A percentile compares a stretch with the other conserved stretches of the same genome.
These are phyloP conservation scores for Globisporangium viniferum DNA, from an alignment of 352 stramenopile species.

Conservation along the genomic window DNA sequence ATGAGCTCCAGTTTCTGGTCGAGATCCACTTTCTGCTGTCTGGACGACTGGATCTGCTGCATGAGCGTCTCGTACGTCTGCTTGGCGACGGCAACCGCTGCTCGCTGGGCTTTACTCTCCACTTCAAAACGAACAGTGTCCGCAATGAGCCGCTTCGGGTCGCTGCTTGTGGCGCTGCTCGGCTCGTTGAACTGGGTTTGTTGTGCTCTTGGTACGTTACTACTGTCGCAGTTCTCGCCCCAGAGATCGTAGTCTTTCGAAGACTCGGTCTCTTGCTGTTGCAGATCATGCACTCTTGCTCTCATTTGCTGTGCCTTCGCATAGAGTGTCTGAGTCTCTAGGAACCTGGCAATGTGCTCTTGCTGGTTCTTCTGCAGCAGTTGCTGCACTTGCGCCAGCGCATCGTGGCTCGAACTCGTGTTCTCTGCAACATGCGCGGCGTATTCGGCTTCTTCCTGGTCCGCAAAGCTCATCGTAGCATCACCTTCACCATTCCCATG, in stretches of 20 bases:
- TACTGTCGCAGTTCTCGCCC: not conserved
- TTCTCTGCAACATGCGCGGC: conserved; percentile 34
- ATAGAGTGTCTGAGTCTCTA: conserved; percentile 33
- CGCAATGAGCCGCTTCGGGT: conserved; percentile 3
- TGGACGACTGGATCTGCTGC: conserved; percentile 20
- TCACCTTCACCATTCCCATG: not conserved
- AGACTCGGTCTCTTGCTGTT: not conserved
- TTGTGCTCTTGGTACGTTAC: not conserved
- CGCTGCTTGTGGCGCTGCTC: not conserved
- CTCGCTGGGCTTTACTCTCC: conserved; percentile 20
- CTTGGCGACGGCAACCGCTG: conserved; percentile 17
- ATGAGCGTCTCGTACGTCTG: conserved; percentile 18
- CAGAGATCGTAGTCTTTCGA: conserved; percentile 20
- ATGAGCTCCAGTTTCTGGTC: conserved; percentile 42
- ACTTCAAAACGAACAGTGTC: conserved; percentile 33
- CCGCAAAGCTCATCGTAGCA: not conserved
- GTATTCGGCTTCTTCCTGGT: conserved; percentile 35
- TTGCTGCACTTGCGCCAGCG: conserved; percentile 37
- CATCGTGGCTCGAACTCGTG: conserved; percentile 29
- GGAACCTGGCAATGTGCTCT: conserved; percentile 38
- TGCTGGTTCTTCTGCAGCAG: conserved; percentile 34
- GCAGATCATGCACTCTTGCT: conserved; percentile 5
- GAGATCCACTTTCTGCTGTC: conserved; percentile 32
- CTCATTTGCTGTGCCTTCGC: conserved; percentile 21
- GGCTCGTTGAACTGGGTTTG: not conserved